Percentiles rank a stretch among this genome's conserved stretches.
Evolutionary conservation across 345 rosid genomes (phyloP).

Genomic region (Gossypium bickii): DNA sequence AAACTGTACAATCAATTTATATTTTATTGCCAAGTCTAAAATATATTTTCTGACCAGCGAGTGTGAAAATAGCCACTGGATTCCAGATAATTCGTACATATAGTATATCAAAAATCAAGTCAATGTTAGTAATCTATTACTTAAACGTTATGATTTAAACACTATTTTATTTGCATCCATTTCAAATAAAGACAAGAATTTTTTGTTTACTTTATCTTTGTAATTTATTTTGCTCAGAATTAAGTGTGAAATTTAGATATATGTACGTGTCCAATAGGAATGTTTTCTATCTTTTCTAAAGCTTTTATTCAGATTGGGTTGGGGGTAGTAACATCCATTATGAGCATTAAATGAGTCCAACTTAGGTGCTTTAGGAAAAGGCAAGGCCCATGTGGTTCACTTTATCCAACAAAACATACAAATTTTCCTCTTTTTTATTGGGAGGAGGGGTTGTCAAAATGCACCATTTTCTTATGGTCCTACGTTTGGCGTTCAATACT

Average conservation of each 20-base stretch:
- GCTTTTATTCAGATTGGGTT: not conserved
- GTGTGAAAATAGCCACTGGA: not conserved
- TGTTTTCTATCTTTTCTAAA: not conserved
- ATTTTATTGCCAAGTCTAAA: not conserved
- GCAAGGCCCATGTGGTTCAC: not conserved
- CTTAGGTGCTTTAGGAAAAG: not conserved
- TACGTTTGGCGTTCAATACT: not conserved
- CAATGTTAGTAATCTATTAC: not conserved
- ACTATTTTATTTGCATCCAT: not conserved
- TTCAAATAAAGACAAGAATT: not conserved
- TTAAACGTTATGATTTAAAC: not conserved
- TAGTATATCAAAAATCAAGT: not conserved
- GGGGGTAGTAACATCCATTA: not conserved
- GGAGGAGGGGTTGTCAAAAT: not conserved
- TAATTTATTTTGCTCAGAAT: not conserved
- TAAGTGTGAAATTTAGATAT: not conserved
- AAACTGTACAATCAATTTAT: not conserved
- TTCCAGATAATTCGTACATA: not conserved
- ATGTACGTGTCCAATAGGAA: not conserved
- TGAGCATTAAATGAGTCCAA: not conserved
- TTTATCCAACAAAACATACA: not conserved
- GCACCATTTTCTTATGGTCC: not conserved
- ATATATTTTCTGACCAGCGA: not conserved
- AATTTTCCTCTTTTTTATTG: not conserved
- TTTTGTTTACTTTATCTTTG: not conserved